Evolutionary conservation across 495 filamentous ascomycete species (phyloP).

Genomic region (Talaromyces wortmannii): DNA sequence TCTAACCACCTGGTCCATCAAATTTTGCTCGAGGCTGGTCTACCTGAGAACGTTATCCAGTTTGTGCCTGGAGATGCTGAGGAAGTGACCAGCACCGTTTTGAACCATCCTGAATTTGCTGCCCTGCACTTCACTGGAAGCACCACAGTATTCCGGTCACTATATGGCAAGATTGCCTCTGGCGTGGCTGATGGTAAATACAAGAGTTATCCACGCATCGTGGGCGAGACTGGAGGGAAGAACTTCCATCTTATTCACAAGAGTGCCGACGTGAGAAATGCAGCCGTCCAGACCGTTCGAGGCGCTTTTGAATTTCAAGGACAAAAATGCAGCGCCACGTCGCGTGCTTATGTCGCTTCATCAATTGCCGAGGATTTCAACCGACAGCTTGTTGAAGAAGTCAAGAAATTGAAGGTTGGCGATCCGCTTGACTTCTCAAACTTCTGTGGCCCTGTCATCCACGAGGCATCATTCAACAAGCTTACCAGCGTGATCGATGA

Average conservation of each 20-base stretch:
- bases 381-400: conserved; percentile 54
- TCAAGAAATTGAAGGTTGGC: conserved; percentile 60
- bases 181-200: conserved; percentile 69
- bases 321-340: conserved; percentile 84
- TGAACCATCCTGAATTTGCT: conserved; percentile 65
- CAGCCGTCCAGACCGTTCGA: conserved; percentile 72
- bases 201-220: conserved; percentile 71
- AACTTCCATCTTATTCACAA: conserved; percentile 82
- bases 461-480: conserved; percentile 48
- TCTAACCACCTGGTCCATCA: conserved; percentile 76
- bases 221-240: conserved; percentile 86
- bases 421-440: conserved; percentile 59
- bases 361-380: conserved; percentile 65
- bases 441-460: conserved; percentile 53
- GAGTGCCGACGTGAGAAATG: conserved; percentile 68
- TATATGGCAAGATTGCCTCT: conserved; percentile 69
- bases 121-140: conserved; percentile 79
- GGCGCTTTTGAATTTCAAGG: conserved; percentile 88
- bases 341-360: conserved; percentile 63
- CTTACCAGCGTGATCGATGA: conserved; percentile 50
- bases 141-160: conserved; percentile 73
- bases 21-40: conserved; percentile 75
- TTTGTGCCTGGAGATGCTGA: conserved; percentile 77
- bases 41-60: conserved; percentile 75
- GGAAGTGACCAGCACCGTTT: conserved; percentile 64